Percentiles rank a stretch among this genome's conserved stretches.
phyloP scores from a whole-genome alignment of 345 rosid genomes.

The Punica granatum region DNA sequence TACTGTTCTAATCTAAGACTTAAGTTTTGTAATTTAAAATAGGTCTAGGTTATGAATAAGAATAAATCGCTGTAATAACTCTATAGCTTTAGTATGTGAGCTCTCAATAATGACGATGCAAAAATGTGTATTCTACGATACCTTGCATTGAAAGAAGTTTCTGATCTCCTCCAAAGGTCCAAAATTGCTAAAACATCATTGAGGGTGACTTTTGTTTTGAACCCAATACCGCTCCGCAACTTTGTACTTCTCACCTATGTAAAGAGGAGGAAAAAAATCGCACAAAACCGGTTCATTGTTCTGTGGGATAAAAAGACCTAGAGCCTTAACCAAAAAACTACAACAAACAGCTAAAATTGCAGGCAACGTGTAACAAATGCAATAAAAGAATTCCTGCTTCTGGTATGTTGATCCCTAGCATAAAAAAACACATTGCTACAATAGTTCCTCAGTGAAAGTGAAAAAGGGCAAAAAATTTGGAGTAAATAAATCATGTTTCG shows the following conservation, averaged over 20 bases:
- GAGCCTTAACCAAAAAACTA: background rate
- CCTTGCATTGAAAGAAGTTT: conserved; percentile 31
- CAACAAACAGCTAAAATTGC: background rate
- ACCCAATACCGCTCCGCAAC: conserved; percentile 28
- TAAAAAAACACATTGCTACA: background rate
- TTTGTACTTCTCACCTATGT: conserved; percentile 32
- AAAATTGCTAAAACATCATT: conserved; percentile 28
- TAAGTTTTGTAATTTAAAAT: background rate
- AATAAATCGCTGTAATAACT: background rate
- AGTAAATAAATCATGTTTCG: background rate
- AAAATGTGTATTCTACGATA: conserved; percentile 7
- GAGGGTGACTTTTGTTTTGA: conserved; percentile 30
- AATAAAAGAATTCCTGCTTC: background rate
- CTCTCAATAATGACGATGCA: background rate
- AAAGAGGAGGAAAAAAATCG: conserved; percentile 1
- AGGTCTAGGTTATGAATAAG: background rate
- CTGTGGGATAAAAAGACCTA: background rate
- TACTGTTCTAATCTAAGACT: background rate
- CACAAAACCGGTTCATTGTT: background rate
- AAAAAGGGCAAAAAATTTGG: too few species aligned
- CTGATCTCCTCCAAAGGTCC: conserved; percentile 23
- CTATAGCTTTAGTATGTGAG: background rate
- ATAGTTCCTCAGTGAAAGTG: background rate
- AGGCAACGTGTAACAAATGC: background rate
- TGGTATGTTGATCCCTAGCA: background rate